Conservation (phyloP, 805 yeast species). For the Diddensiella transvaalensis region DNA sequence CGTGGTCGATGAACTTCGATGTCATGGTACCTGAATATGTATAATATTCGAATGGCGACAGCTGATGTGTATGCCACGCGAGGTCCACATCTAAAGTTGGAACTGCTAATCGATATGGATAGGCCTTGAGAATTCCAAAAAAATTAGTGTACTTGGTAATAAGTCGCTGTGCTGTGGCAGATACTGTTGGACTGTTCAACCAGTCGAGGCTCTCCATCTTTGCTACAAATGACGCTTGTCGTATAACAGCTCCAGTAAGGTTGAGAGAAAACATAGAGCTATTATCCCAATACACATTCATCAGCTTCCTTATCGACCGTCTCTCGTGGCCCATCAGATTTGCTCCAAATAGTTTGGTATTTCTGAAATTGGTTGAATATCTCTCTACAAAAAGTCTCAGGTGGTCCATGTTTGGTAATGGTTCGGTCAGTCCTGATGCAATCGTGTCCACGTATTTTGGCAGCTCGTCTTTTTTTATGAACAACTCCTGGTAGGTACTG, state of each 20-base stretch:
- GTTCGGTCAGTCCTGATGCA: not conserved
- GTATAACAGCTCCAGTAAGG: conserved; percentile 20
- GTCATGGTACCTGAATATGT: not conserved
- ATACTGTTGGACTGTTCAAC: conserved; percentile 19
- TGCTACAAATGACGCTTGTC: conserved; percentile 20
- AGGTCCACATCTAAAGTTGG: conserved; percentile 25
- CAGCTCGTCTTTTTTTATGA: not conserved
- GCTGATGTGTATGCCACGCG: conserved; percentile 26
- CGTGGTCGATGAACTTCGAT: conserved; percentile 15
- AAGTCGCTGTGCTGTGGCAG: conserved; percentile 8
- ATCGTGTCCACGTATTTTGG: not conserved
- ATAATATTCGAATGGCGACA: conserved; percentile 16
- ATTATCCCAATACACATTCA: conserved; percentile 19
- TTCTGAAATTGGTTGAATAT: not conserved
- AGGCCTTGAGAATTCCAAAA: conserved; percentile 9
- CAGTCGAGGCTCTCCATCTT: conserved; percentile 22
- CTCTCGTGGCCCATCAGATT: not conserved
- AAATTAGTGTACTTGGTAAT: conserved; percentile 15
- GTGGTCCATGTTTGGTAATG: not conserved
- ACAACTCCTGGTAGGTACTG: not conserved
- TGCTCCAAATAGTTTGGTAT: not conserved
- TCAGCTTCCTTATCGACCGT: conserved; percentile 11
- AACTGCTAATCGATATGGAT: conserved; percentile 11
- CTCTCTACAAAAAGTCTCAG: not conserved
- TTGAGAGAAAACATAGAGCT: conserved; percentile 16